Evolutionary conservation across 169 alveolate genomes (phyloP).

Genomic region (Cyclospora cayetanensis): DNA sequence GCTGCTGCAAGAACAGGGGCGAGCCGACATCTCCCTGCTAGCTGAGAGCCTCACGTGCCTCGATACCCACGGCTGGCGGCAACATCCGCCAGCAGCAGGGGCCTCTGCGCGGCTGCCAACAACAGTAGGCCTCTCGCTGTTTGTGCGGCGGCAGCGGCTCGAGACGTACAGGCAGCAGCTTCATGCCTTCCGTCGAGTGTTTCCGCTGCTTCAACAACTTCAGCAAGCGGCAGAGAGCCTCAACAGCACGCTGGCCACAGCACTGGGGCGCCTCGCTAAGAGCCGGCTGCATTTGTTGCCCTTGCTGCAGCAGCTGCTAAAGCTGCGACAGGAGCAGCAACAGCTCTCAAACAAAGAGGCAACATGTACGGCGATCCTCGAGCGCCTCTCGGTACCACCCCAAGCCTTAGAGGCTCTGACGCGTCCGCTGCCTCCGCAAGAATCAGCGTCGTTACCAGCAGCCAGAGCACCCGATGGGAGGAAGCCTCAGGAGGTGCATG

Average conservation of each 20-base stretch:
- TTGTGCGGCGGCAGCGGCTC: conserved; percentile 11
- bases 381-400: background rate
- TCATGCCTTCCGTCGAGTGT: background rate
- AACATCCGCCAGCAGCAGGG: conserved; percentile 1
- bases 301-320: conserved; percentile 37
- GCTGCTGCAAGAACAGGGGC: conserved; percentile 27
- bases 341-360: conserved; percentile 1
- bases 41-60: conserved; percentile 35
- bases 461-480: background rate
- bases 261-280: background rate
- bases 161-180: conserved; percentile 20
- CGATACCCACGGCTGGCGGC: conserved; percentile 9
- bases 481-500: conserved; percentile 13
- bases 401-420: background rate
- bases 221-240: conserved; percentile 6
- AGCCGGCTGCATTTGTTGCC: conserved; percentile 22
- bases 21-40: background rate
- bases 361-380: background rate
- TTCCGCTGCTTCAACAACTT: background rate
- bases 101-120: background rate
- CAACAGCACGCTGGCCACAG: background rate
- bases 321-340: conserved; percentile 37
- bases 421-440: background rate
- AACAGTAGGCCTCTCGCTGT: background rate
- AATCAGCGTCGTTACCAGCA: background rate